A percentile compares a stretch with the other conserved stretches of the same genome.
Evolutionary conservation across 2,329 filamentous ascomycete genomes (phyloP).

Genomic region (Ilyonectria sp.): DNA sequence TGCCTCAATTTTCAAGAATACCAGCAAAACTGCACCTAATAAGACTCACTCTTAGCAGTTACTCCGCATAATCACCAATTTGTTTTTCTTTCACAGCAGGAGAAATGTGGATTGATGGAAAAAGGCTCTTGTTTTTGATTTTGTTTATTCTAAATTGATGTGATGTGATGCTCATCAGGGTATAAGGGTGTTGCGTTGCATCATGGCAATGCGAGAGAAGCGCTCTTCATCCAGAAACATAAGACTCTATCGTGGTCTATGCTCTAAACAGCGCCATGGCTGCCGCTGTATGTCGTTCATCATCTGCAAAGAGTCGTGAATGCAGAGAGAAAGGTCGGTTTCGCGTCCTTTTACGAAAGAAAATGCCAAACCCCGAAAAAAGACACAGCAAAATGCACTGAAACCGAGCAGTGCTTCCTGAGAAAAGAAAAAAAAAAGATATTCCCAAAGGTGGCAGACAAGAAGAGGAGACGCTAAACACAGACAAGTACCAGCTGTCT

Average conservation of each 20-base stretch:
- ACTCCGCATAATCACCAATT: neutral
- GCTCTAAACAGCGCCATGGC: conserved; percentile 28
- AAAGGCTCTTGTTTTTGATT: conserved; percentile 29
- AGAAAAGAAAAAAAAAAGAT: conserved; percentile 4
- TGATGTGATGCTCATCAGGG: conserved; percentile 52
- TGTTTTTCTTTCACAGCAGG: neutral
- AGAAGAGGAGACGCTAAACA: conserved; percentile 15
- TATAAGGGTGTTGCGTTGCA: conserved; percentile 46
- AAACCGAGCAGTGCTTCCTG: conserved; percentile 7
- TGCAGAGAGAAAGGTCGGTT: conserved; percentile 37
- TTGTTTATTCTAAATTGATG: conserved; percentile 28
- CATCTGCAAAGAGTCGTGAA: conserved; percentile 40
- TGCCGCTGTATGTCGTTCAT: conserved; percentile 26
- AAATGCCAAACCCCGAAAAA: conserved; percentile 18
- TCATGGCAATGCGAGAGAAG: conserved; percentile 40
- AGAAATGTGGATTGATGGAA: neutral
- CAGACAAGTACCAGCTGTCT: neutral
- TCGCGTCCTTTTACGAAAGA: conserved; percentile 34
- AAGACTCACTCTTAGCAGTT: no score
- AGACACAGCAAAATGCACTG: neutral
- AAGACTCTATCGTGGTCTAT: conserved; percentile 35
- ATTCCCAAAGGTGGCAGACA: conserved; percentile 23
- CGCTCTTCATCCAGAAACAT: conserved; percentile 32
- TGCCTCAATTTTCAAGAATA: no score
- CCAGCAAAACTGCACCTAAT: no score